Evolutionary conservation across 2,329 filamentous ascomycete species (phyloP).

Genomic region (Penicillium sclerotiorum): DNA sequence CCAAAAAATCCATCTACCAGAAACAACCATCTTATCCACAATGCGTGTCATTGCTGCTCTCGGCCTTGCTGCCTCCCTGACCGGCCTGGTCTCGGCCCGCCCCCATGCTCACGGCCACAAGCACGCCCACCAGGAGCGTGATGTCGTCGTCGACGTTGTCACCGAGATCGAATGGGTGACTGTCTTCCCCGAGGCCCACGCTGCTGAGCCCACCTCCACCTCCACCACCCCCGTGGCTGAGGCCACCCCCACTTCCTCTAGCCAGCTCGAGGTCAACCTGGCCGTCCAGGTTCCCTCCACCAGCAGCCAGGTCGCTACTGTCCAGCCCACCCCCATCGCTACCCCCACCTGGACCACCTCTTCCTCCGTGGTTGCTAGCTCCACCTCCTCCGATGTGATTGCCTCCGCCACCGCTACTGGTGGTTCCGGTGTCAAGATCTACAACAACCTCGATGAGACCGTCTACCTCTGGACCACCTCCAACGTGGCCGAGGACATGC

Average conservation of each 20-base stretch:
- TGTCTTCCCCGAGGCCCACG: background rate
- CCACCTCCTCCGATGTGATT: constrained; percentile 4
- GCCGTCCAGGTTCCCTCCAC: constrained; percentile 30
- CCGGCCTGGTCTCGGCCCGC: constrained; percentile 3
- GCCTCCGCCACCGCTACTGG: constrained; percentile 8
- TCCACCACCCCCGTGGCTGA: background rate
- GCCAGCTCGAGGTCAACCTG: constrained; percentile 9
- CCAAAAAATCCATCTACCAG: background rate
- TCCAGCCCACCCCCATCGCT: background rate
- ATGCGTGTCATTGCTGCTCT: constrained; percentile 5
- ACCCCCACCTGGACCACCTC: constrained; percentile 1
- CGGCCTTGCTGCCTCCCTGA: constrained; percentile 3
- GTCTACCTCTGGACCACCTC: constrained; percentile 34
- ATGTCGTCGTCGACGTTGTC: constrained; percentile 1
- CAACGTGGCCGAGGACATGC: constrained; percentile 19
- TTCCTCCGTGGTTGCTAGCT: constrained; percentile 6
- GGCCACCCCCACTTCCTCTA: background rate
- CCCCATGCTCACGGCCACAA: constrained; percentile 5
- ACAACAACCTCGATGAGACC: constrained; percentile 29
- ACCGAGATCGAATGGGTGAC: constrained; percentile 1
- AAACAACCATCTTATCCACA: background rate
- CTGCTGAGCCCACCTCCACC: constrained; percentile 11
- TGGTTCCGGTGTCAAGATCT: constrained; percentile 25
- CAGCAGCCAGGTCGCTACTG: constrained; percentile 2
- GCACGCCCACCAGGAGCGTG: constrained; percentile 4